Base-by-base conservation (phyloP, 2,329 filamentous ascomycete species). In the Aspergillus bombycis region DNA sequence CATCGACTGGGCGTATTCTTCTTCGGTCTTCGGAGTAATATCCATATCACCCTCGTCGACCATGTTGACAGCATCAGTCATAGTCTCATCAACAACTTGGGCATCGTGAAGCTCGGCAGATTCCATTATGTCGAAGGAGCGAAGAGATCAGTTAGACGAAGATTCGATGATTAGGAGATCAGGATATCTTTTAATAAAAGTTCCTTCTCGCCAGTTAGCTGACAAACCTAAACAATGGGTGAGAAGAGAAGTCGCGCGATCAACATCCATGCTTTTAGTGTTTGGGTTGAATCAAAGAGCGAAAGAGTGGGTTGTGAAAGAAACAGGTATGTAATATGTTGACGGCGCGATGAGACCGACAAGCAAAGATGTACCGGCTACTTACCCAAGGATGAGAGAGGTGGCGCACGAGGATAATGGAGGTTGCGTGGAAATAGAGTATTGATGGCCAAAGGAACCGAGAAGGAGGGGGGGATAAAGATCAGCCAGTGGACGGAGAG, bases 1-100 rank as follows among this genome's bases (percentile, higher is more conserved):
- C 81, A 96, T 92, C 58, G 94, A 89, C 78, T 93, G 88, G 58
- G 93, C 93, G 77, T 99, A 99, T 80, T 99, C 95, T 78, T 98
- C 94, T 72, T 99, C 95, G 63, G 94, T 96, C 83, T 94, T 95
- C 73, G 93, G 94, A 65, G 87, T 86, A 66, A 88, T 86, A 72
- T 94, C 92, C 70, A 91, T 91, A 71, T 95, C 91, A 57, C 75
- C 77, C 57, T 79, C 83, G 62, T 91, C 89, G 77, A 77, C 89
- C 66, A 92, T 81, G 71, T 88, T 88, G 70, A 90, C 87, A 78
- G 91, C 78, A 60, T 91, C 88, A 66, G 80, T 74, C 67, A 91
- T 78, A 62, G 88, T 86, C 74, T 86, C 86, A 71, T 88, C 88
- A 72, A 84, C 88, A 72, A 84, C 72, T 67, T 85, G 79, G 64